Evolutionary conservation across 2,329 filamentous ascomycete species (phyloP).

Genomic region (Nemania sp.): DNA sequence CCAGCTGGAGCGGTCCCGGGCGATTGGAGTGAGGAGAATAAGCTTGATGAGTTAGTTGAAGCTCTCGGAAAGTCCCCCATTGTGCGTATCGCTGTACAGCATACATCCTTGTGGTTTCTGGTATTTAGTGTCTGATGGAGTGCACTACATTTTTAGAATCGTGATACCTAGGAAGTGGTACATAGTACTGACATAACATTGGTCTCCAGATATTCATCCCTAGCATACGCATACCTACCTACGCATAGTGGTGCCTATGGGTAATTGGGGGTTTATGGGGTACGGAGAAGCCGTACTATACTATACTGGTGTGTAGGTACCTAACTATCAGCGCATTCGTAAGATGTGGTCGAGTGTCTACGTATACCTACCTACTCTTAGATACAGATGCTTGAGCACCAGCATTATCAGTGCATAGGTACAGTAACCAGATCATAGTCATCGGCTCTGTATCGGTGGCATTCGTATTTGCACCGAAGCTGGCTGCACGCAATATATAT

Average conservation of each 20-base stretch:
- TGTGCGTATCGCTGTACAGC: not conserved
- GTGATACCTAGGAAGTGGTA: not conserved
- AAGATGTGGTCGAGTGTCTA: not conserved
- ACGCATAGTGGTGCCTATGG: not conserved
- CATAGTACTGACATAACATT: not conserved
- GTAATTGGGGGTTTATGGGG: slow-evolving; percentile 1
- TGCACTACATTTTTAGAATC: slow-evolving; percentile 6
- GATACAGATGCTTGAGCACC: not conserved
- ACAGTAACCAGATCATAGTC: not conserved
- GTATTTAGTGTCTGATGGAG: not conserved
- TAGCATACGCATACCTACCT: not conserved
- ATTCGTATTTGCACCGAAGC: slow-evolving; percentile 1
- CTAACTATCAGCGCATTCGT: no score
- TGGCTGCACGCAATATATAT: slow-evolving; percentile 1
- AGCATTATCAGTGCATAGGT: not conserved
- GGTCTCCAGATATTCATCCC: not conserved
- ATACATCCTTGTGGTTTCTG: not conserved
- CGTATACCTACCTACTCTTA: not conserved
- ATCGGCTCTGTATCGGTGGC: not conserved
- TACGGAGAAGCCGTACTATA: not conserved
- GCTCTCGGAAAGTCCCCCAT: slow-evolving; percentile 2
- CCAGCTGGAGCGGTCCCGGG: slow-evolving; percentile 25
- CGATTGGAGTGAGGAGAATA: slow-evolving; percentile 23
- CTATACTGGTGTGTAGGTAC: no score
- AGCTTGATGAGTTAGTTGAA: slow-evolving; percentile 1